phyloP scores from a whole-genome alignment of 2,329 filamentous ascomycete species.

The Emergomyces africanus region DNA sequence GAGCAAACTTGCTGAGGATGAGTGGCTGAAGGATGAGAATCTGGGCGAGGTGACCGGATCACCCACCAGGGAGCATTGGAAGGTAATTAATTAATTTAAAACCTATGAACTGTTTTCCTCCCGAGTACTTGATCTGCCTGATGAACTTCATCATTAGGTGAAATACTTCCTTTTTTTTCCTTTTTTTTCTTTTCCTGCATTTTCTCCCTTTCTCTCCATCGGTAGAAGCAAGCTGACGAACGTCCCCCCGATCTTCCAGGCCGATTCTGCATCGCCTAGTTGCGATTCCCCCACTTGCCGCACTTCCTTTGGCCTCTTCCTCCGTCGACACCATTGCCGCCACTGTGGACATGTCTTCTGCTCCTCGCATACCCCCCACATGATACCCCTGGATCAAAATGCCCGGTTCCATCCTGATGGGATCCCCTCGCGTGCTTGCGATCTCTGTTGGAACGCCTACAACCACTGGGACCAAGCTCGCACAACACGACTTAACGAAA shows the following conservation, averaged over 20 bases:
- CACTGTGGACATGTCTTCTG: slow-evolving; percentile 56
- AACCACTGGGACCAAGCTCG: slow-evolving; percentile 41
- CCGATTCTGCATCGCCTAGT: slow-evolving; percentile 42
- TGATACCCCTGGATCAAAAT: slow-evolving; percentile 50
- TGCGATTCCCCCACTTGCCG: slow-evolving; percentile 48
- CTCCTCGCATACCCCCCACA: slow-evolving; percentile 43
- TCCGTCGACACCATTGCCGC: slow-evolving; percentile 53
- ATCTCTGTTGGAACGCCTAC: slow-evolving; percentile 48
- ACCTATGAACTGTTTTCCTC: background rate
- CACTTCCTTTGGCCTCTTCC: slow-evolving; percentile 47
- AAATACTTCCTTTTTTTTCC: background rate
- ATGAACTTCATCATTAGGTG: background rate
- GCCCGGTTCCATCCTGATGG: slow-evolving; percentile 51
- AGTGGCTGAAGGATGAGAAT: slow-evolving; percentile 40
- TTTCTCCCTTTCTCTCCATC: too few species aligned
- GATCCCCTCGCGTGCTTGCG: slow-evolving; percentile 43
- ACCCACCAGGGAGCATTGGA: slow-evolving; percentile 53
- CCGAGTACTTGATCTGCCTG: background rate
- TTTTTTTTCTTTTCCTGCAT: background rate
- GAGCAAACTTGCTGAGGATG: slow-evolving; percentile 38
- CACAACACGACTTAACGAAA: slow-evolving; percentile 40
- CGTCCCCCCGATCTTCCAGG: slow-evolving; percentile 26
- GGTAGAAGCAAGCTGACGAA: background rate
- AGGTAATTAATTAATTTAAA: slow-evolving; percentile 38
- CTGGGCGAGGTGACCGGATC: slow-evolving; percentile 45